Evolutionary conservation across 257 asterid genomes (phyloP), one percentile per base, ranked within the genome.

Genomic region (Fraxinus quadrangulata): DNA sequence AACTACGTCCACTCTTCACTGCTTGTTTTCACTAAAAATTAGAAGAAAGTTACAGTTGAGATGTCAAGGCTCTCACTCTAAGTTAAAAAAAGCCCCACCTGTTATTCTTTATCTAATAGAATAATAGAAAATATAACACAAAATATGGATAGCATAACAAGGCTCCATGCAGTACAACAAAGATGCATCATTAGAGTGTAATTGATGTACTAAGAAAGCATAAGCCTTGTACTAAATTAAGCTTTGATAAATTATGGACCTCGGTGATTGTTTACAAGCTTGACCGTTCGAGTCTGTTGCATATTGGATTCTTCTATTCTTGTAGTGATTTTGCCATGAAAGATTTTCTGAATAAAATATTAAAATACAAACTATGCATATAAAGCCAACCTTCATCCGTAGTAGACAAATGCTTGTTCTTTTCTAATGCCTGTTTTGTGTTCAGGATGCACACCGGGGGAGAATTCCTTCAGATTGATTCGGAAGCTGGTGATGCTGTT

Each of bases 371-470:
- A 54, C 65, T 54, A 17, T 19, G 8, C 12, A 54, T 19, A 17
- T 54, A 17, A 54, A 54, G 26, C 65, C 1, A 17, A 10, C 4
- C 10, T 4, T 54, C 9, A 1, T 54, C 26, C 3, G 0, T 54
- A 6, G 65, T 54, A 19, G 65, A 51, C 63, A 51, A 19, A 16
- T 51, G 63, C 63, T 39, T 6, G 65, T 72, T 34, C 19, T 72
- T 1, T 72, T 72, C 65, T 71, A 10, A 42, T 23, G 75, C 16
- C 6, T 23, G 1, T 71, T 19, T 1, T 51, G 23, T 78, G 2
- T 79, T 69, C 87, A 95, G 99, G 79, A 56, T 86, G 73, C 97
- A 93, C 77, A 93, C 97, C 1, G 99, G 98, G 59, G 90, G 88
- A 23, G 98, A 90, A 49, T 92, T 95, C 47, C 70, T 92, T 72